Base-by-base conservation (phyloP, 2,329 filamentous ascomycete species). In the Alternaria postmessia region DNA sequence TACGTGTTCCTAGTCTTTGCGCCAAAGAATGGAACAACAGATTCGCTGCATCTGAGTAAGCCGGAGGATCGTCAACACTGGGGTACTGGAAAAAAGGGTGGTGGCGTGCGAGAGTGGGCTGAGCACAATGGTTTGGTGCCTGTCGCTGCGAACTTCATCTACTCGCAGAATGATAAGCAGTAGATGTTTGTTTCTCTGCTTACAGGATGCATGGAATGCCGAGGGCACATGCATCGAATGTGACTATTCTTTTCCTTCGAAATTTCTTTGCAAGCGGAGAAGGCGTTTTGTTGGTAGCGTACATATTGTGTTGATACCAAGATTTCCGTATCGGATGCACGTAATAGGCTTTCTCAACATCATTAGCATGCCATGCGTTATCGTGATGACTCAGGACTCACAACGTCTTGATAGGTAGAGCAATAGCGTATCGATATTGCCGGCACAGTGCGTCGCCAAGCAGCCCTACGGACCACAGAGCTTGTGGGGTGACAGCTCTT, bases 1-100 rank as follows among this genome's bases (percentile, higher is more conserved):
- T 88, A 88, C 70, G 83, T 88, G 4, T 86, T 87, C 63, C 75
- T 86, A 5, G 78, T 84, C 7, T 77, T 87, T 57, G 81, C 72
- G 65, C 81, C 76, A 14, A 71, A 61, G 57, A 84, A 84, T 55
- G 78, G 80, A 7, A 83, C 82, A 8, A 79, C 70, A 12, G 75
- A 79, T 55, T 64, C 67, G 20, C 54, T 83, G 51, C 68, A 81
- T 61, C 64, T 86, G 60, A 81, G 72, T 16, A 79, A 74, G 59
- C 86, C 86, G 0, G 73, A 76, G 51, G 79, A 83, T n/a, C 74
- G 85, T 36, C 78, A 83, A 72, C 82, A 86, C 70, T 88, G 86
- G 86, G 86, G 86, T 0, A 84, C 81, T 61, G 83, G 80, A 0
- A 76, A 81, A 61, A 69, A 80, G 49, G 75, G 84, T 39, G 78